phyloP scores from a whole-genome alignment of 2,329 filamentous ascomycete genomes.

The Verticillium longisporum region DNA sequence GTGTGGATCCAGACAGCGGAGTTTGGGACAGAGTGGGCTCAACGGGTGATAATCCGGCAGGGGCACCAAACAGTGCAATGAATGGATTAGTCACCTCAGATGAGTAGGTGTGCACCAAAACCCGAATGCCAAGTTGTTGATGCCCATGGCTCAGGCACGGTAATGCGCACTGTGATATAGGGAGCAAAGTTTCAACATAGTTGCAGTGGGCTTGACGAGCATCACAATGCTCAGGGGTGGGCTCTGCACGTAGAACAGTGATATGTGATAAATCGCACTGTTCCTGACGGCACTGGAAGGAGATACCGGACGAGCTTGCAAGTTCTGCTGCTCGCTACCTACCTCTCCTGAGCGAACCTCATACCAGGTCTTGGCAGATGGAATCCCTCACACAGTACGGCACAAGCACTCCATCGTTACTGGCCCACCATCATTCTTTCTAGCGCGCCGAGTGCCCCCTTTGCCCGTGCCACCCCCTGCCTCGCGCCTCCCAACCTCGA shows the following conservation, averaged over 20 bases:
- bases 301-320: no score
- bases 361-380: not conserved
- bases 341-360: not conserved
- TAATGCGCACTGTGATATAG: no score
- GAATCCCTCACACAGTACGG: not conserved
- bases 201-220: no score
- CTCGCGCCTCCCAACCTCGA: not conserved
- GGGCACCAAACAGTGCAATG: not conserved
- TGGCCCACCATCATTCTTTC: not conserved
- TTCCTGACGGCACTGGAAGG: no score
- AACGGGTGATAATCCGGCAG: not conserved
- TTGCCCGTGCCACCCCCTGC: not conserved
- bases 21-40: not conserved
- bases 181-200: no score
- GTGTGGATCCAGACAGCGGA: not conserved
- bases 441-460: not conserved
- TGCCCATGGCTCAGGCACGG: no score
- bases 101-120: not conserved
- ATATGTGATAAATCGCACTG: no score
- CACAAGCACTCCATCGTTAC: not conserved
- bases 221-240: no score
- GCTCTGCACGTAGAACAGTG: no score
- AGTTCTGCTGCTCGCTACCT: not conserved
- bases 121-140: no score
- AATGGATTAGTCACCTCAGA: no score